A percentile compares a stretch with the other conserved stretches of the same genome.
Evolutionary conservation across 257 asterid species (phyloP).

Genomic region (Phtheirospermum japonicum): DNA sequence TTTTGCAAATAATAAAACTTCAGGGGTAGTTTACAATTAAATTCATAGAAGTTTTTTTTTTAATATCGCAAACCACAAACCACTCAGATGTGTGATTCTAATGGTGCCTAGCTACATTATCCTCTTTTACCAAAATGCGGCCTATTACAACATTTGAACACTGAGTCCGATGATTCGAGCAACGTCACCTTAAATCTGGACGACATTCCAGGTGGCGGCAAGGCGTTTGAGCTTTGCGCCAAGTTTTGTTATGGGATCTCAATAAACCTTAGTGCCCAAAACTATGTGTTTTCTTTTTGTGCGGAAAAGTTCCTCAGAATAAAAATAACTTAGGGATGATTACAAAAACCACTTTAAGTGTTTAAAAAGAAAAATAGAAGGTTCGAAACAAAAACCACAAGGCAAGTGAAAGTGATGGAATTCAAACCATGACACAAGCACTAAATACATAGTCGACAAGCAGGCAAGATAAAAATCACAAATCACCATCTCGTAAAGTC

Average conservation of each 20-base stretch:
- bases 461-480: too few relatives aligned
- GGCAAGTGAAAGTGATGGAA: too few relatives aligned
- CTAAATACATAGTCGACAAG: too few relatives aligned
- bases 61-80: not conserved
- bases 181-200: constrained; percentile 44
- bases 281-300: constrained; percentile 53
- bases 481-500: too few relatives aligned
- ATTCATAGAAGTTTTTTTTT: not conserved
- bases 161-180: constrained; percentile 38
- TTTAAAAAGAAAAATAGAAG: too few relatives aligned
- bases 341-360: too few relatives aligned
- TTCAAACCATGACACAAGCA: too few relatives aligned
- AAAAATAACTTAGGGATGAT: too few relatives aligned
- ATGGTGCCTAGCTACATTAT: too few relatives aligned
- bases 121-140: too few relatives aligned
- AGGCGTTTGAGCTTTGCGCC: constrained; percentile 70
- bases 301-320: constrained; percentile 70
- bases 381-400: too few relatives aligned
- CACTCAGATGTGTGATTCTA: constrained; percentile 30
- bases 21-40: not conserved
- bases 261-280: constrained; percentile 67
- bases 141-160: constrained; percentile 44
- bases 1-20: too few relatives aligned
- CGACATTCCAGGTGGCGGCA: constrained; percentile 75
- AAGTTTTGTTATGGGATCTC: constrained; percentile 81